Base-by-base conservation (phyloP, 257 asterid species). In the Voacanga thouarsii region DNA sequence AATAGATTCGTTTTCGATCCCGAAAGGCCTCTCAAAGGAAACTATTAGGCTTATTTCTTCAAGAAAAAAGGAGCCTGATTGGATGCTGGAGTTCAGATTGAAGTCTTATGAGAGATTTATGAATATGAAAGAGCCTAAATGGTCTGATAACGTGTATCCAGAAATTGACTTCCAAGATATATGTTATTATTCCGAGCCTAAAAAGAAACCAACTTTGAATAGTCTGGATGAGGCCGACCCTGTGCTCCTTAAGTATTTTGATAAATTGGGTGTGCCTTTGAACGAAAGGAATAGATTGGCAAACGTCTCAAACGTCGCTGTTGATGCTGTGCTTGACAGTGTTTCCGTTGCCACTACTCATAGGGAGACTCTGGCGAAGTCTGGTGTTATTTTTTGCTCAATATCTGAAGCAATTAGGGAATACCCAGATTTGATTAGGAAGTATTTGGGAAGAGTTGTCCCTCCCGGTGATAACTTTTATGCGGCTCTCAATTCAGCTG, bases 291-390 rank as follows among this genome's bases (percentile, higher is more conserved):
- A 96, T 78, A 82, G 99, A 43, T 81, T 95, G 76, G 99, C 99
- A 39, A 96, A 96, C 77, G 98, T 96, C 1, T 98, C 99, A 39
- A 96, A 96, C 77, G 98, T 96, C 1, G 99, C 99, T 0, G 97
- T 93, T 15, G 99, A 96, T 81, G 99, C 96, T 7, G 99, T 95
- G 70, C 86, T 95, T 30, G 99, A 95, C 73, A 93, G 99, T 44
- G 97, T 90, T n/a, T 93, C 98, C 5, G 93, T 95, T 69, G 98
- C 98, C 7, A 95, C 99, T 15, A 91, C 98, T 12, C 99, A 93
- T 80, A 88, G 98, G 73, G 84, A 92, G 83, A 93, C 96, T 14
- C 70, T 96, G 76, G 93, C 86, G 84, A 90, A 96, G 77, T 30
- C 99, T 0, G 99, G 99, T 10, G 98, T 96, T 11, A 93, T 96